Percentiles rank a stretch among this genome's conserved stretches.
phyloP scores from a whole-genome alignment of 352 stramenopile genomes.

The Pythium volutum region DNA sequence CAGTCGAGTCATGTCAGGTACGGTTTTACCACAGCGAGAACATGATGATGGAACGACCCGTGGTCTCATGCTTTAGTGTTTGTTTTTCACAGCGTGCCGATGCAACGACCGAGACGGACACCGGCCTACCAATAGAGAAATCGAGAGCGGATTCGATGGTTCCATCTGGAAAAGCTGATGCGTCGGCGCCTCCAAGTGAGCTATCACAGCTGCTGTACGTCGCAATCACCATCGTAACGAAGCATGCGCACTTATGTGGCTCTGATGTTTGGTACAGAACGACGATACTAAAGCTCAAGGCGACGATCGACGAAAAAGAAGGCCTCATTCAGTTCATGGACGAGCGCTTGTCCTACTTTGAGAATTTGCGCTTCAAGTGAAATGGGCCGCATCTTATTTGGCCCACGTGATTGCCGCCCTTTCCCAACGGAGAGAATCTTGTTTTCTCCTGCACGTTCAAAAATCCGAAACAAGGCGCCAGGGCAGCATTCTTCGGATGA shows the following conservation, averaged over 20 bases:
- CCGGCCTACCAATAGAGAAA: neutral
- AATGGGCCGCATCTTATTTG: neutral
- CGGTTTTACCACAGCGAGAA: neutral
- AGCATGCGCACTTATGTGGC: neutral
- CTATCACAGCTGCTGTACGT: conserved; percentile 16
- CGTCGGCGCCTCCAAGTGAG: conserved; percentile 6
- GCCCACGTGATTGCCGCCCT: neutral
- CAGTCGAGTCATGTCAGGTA: neutral
- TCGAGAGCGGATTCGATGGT: neutral
- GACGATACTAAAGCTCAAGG: conserved; percentile 52
- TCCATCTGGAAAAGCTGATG: neutral
- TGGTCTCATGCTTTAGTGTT: neutral
- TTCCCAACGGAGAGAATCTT: neutral
- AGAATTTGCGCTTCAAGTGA: conserved; percentile 28
- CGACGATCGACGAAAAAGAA: conserved; percentile 55
- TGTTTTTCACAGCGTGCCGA: conserved; percentile 7
- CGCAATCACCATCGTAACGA: neutral
- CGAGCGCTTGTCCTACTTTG: conserved; percentile 45
- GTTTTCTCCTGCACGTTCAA: neutral
- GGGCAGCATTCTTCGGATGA: neutral
- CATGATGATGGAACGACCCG: too few species aligned
- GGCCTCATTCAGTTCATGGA: conserved; percentile 58
- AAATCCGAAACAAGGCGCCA: conserved; percentile 1
- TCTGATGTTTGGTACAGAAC: conserved; percentile 27
- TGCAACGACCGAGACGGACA: conserved; percentile 11